These are phyloP conservation scores for Thraustotheca clavata DNA, from an alignment of 352 stramenopile genomes.

Conservation along the genomic window DNA sequence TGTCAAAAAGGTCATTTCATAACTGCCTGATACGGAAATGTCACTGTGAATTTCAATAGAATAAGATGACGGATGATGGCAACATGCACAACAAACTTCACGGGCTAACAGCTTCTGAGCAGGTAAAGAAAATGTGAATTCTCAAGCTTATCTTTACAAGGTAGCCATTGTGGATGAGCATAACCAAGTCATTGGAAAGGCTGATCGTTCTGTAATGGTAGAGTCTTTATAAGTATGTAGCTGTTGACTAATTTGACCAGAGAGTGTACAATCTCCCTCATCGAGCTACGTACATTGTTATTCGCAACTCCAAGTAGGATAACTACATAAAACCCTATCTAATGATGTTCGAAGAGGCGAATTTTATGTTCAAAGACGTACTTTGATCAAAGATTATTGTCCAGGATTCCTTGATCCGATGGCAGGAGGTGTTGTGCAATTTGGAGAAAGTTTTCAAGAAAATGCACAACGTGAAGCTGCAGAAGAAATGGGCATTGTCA, in stretches of 20 bases:
- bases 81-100: constrained; percentile 10
- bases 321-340: not conserved
- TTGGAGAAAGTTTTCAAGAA: constrained; percentile 54
- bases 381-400: constrained; percentile 86
- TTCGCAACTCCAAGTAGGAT: constrained; percentile 58
- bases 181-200: constrained; percentile 77
- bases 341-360: constrained; percentile 36
- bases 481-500: constrained; percentile 77
- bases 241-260: constrained; percentile 22
- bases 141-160: constrained; percentile 25
- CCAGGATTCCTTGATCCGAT: constrained; percentile 75
- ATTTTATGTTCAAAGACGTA: constrained; percentile 77
- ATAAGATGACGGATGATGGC: not conserved
- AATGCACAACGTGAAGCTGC: constrained; percentile 63
- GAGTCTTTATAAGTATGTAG: not conserved
- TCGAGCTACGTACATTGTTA: constrained; percentile 81
- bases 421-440: constrained; percentile 73
- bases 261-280: constrained; percentile 69
- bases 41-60: too few relatives aligned
- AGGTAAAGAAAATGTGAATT: not conserved
- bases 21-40: too few relatives aligned
- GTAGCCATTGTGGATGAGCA: constrained; percentile 77
- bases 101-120: not conserved
- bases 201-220: constrained; percentile 75
- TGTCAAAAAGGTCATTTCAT: too few relatives aligned